Evolutionary conservation across 1,284 basidiomycete species (phyloP).

Genomic region (Cryptococcus neoformans): DNA sequence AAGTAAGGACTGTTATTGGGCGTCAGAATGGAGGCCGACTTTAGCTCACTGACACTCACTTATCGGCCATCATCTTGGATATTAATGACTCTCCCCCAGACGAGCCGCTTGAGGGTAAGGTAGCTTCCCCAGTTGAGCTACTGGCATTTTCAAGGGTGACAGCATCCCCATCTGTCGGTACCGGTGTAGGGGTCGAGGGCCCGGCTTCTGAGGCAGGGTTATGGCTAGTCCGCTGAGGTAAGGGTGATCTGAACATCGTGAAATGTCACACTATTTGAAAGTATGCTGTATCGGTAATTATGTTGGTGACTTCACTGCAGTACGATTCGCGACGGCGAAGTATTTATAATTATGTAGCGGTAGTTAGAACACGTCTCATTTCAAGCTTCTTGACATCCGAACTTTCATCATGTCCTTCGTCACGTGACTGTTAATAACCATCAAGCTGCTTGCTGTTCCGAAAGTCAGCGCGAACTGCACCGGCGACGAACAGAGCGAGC

Average conservation of each 20-base stretch:
- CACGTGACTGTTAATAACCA: neutral
- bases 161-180: neutral
- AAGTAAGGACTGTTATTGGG: conserved; percentile 73
- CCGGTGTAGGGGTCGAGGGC: conserved; percentile 4
- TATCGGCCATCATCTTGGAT: conserved; percentile 38
- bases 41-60: conserved; percentile 22
- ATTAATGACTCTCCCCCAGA: conserved; percentile 17
- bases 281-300: no score
- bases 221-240: neutral
- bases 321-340: no score
- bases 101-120: conserved; percentile 4
- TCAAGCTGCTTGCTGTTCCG: neutral
- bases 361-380: neutral
- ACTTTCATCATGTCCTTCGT: neutral
- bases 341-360: neutral
- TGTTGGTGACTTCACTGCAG: no score
- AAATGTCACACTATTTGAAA: no score
- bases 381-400: neutral
- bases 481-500: neutral
- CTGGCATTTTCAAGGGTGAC: neutral
- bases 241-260: conserved; percentile 22
- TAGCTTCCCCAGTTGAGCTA: neutral
- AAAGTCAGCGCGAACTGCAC: neutral
- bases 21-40: neutral
- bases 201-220: conserved; percentile 10